phyloP scores from a whole-genome alignment of 1,284 basidiomycete species.

The Agaricales sp. region DNA sequence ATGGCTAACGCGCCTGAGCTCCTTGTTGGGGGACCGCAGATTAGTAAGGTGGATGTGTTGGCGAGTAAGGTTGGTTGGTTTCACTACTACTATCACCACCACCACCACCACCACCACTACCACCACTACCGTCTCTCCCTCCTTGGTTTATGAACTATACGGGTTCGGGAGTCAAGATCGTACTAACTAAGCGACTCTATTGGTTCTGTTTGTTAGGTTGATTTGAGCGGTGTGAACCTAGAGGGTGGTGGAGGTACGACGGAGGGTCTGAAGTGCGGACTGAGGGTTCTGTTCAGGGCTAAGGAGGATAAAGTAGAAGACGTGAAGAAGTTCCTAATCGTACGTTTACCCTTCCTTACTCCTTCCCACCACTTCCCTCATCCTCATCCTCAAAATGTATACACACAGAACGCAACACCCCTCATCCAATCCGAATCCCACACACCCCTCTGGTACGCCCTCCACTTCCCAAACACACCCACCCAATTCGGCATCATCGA shows the following conservation, averaged over 20 bases:
- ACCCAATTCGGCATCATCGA: constrained; percentile 29
- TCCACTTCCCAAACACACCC: constrained; percentile 26
- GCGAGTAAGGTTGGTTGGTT: constrained; percentile 21
- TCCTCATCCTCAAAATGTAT: not conserved
- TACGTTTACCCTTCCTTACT: constrained; percentile 13
- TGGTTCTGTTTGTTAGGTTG: no score
- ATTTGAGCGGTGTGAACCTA: no score
- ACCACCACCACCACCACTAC: no score
- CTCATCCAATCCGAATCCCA: constrained; percentile 24
- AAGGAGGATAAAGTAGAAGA: constrained; percentile 25
- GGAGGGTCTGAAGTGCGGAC: constrained; percentile 21
- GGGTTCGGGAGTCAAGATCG: no score
- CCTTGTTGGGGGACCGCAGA: constrained; percentile 19
- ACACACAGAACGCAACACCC: constrained; percentile 24
- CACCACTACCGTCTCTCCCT: no score
- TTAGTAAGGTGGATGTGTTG: constrained; percentile 20
- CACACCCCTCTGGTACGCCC: constrained; percentile 29
- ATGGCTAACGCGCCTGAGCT: constrained; percentile 22
- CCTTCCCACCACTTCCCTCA: not conserved
- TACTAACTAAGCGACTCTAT: no score
- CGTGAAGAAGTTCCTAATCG: constrained; percentile 27
- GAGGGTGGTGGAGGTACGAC: constrained; percentile 13
- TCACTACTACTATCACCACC: no score
- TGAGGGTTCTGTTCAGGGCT: constrained; percentile 25
- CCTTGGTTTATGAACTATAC: no score